phyloP scores from a whole-genome alignment of 2,329 filamentous ascomycete species.

The Colletotrichum cereale region DNA sequence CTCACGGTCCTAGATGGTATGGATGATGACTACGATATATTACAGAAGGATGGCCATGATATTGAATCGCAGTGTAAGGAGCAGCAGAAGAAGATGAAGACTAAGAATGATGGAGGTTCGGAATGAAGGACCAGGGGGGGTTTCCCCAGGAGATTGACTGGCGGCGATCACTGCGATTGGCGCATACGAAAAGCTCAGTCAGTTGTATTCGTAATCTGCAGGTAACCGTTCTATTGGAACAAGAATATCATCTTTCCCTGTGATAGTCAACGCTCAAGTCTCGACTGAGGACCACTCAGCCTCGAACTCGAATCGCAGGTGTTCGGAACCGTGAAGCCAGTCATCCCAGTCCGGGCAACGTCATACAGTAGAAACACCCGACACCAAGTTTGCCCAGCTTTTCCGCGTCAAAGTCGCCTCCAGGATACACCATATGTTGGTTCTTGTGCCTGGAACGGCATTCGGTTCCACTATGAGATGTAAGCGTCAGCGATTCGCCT shows the following conservation, averaged over 20 bases:
- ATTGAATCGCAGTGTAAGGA: background rate
- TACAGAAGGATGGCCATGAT: background rate
- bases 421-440: background rate
- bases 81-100: background rate
- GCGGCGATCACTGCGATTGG: too few relatives aligned
- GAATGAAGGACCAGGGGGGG: background rate
- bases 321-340: background rate
- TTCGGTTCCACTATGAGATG: background rate
- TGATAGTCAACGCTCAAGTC: background rate
- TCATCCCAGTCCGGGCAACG: background rate
- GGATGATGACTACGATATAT: conserved; percentile 7
- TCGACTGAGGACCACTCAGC: background rate
- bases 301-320: too few relatives aligned
- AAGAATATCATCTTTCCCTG: background rate
- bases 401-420: background rate
- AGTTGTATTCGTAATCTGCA: background rate
- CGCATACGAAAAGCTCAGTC: too few relatives aligned
- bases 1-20: background rate
- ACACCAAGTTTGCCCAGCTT: background rate
- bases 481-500: background rate
- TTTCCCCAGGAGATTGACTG: background rate
- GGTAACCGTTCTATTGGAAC: too few relatives aligned
- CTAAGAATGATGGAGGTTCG: background rate
- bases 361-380: conserved; percentile 7
- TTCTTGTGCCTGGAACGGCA: background rate